Evolutionary conservation across 2,329 filamentous ascomycete species (phyloP).

Genomic region (Gyromitra esculenta): DNA sequence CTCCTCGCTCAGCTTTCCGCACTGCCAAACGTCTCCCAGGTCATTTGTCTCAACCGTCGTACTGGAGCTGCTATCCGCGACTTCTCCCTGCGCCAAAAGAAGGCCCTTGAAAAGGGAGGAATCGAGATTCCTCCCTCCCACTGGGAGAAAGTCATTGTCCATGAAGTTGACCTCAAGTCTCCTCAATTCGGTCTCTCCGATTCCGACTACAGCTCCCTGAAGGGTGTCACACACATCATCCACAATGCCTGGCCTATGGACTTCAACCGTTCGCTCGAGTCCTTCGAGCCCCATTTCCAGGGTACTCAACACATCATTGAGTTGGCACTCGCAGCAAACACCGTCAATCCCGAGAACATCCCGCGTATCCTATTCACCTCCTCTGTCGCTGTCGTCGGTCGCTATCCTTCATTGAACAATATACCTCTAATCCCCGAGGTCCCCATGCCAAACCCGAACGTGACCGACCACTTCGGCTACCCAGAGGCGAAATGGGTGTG

Average conservation of each 20-base stretch:
- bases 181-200: slow-evolving; percentile 64
- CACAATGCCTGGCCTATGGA: slow-evolving; percentile 69
- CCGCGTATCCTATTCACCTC: slow-evolving; percentile 62
- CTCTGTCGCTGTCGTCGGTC: slow-evolving; percentile 61
- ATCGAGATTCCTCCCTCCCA: slow-evolving; percentile 36
- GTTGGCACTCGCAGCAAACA: slow-evolving; percentile 58
- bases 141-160: slow-evolving; percentile 60
- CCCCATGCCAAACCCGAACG: slow-evolving; percentile 60
- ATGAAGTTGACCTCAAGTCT: slow-evolving; percentile 65
- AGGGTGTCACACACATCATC: slow-evolving; percentile 62
- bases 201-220: slow-evolving; percentile 57
- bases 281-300: slow-evolving; percentile 64
- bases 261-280: slow-evolving; percentile 66
- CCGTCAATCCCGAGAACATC: slow-evolving; percentile 20
- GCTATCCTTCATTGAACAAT: slow-evolving; percentile 55
- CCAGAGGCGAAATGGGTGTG: slow-evolving; percentile 67
- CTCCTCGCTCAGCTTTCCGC: slow-evolving; percentile 69
- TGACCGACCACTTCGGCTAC: slow-evolving; percentile 64
- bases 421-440: slow-evolving; percentile 62
- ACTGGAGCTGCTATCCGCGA: slow-evolving; percentile 50
- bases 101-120: slow-evolving; percentile 40
- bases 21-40: slow-evolving; percentile 65
- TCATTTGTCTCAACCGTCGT: slow-evolving; percentile 67
- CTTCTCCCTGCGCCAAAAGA: slow-evolving; percentile 39
- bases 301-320: slow-evolving; percentile 63